Conservation (phyloP, 257 asterid species). For the Plectranthus barbatus region DNA sequence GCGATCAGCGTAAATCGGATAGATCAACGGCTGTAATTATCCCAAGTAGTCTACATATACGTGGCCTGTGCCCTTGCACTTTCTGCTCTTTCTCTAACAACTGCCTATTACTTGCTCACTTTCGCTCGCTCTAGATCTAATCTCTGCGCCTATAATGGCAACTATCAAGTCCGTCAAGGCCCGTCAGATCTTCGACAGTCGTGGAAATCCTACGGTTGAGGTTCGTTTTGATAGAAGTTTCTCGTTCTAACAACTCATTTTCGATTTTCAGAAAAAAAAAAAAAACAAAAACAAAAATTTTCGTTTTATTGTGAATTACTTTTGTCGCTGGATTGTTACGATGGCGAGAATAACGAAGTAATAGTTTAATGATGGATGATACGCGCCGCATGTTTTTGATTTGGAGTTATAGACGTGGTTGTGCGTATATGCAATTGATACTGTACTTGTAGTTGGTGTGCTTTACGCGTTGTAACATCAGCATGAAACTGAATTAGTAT, state of each 20-base stretch:
- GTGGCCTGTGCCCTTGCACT: not conserved
- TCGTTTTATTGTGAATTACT: not conserved
- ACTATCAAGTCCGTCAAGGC: slow-evolving; percentile 74
- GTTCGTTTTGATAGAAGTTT: slow-evolving; percentile 29
- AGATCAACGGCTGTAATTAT: slow-evolving; percentile 34
- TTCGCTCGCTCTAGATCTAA: slow-evolving; percentile 9
- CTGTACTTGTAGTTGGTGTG: not conserved
- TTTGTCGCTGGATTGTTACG: not conserved
- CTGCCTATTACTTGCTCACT: not conserved
- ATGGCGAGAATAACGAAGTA: not conserved
- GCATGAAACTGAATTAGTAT: not conserved
- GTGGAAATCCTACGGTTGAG: slow-evolving; percentile 96
- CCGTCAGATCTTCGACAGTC: slow-evolving; percentile 94
- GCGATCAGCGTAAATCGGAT: slow-evolving; percentile 9
- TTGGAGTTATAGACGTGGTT: not conserved
- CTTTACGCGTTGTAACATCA: not conserved
- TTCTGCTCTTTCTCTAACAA: not conserved
- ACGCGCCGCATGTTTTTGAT: not conserved
- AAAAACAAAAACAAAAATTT: no score
- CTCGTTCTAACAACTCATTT: not conserved
- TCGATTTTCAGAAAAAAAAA: not conserved
- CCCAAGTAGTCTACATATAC: slow-evolving; percentile 24
- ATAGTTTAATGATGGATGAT: not conserved
- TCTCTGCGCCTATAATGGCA: slow-evolving; percentile 33
- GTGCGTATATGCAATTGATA: not conserved